A percentile compares a stretch with the other conserved stretches of the same genome.
Conservation (phyloP, 2,329 filamentous ascomycete species). For the Penicillium sp. region DNA sequence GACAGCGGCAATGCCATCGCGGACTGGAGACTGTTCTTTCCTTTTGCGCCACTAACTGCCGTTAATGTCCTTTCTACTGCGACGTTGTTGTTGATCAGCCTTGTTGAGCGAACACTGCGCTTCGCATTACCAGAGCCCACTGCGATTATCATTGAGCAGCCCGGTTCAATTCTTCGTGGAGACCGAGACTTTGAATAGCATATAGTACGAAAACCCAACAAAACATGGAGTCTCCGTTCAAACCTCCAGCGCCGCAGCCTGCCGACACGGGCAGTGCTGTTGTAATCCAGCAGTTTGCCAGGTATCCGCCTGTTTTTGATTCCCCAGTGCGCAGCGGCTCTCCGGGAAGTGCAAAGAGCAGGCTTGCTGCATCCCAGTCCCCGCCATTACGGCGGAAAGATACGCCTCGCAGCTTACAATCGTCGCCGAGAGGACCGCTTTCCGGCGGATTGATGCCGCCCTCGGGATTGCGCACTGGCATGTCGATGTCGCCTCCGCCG, state of each 20-base stretch:
- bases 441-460: conserved; percentile 23
- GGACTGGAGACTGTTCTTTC: not conserved
- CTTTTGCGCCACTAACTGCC: not conserved
- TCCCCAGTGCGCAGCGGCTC: conserved; percentile 34
- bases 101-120: not conserved
- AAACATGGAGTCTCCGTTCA: conserved; percentile 31
- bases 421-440: conserved; percentile 33
- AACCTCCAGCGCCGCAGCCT: conserved; percentile 25
- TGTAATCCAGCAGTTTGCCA: conserved; percentile 38
- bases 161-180: not conserved
- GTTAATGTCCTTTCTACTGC: not conserved
- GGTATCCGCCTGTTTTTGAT: conserved; percentile 33
- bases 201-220: not conserved
- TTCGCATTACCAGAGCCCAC: not conserved
- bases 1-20: conserved; percentile 7
- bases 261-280: conserved; percentile 25
- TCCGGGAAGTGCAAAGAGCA: conserved; percentile 33
- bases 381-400: conserved; percentile 36
- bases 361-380: conserved; percentile 29
- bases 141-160: not conserved
- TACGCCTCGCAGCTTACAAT: conserved; percentile 35
- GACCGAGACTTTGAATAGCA: not conserved
- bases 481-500: conserved; percentile 39
- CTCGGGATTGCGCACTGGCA: conserved; percentile 28
- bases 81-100: not conserved